Percentiles rank a stretch among this genome's conserved stretches.
Conservation (phyloP, 352 stramenopile genomes). For the Pythium inflatum region DNA sequence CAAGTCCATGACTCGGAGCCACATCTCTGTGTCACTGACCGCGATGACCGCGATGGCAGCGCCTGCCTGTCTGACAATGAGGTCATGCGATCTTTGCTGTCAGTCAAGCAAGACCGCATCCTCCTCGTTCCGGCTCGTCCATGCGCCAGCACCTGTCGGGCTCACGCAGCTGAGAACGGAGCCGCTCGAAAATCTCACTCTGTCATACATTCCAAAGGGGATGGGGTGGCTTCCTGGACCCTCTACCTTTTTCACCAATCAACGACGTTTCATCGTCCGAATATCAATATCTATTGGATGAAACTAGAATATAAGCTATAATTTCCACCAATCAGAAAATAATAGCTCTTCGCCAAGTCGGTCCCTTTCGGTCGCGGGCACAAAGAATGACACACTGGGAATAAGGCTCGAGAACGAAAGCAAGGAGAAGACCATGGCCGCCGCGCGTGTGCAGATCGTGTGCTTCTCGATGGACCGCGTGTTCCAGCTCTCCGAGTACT, state of each 20-base stretch:
- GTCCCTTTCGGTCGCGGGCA: neutral
- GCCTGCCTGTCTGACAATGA: too few relatives aligned
- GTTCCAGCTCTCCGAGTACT: slow-evolving; percentile 66
- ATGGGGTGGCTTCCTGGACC: too few relatives aligned
- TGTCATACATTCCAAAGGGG: too few relatives aligned
- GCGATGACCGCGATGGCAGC: too few relatives aligned
- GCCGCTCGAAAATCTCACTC: too few relatives aligned
- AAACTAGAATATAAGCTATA: neutral
- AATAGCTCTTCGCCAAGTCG: slow-evolving; percentile 12
- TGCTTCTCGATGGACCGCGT: slow-evolving; percentile 71
- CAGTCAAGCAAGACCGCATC: too few relatives aligned
- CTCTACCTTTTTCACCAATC: slow-evolving; percentile 8
- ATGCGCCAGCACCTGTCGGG: neutral
- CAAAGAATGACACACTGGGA: slow-evolving; percentile 12
- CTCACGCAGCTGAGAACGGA: neutral
- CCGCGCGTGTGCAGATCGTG: slow-evolving; percentile 45
- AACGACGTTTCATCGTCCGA: neutral
- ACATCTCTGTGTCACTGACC: too few relatives aligned
- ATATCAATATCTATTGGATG: neutral
- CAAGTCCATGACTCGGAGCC: too few relatives aligned
- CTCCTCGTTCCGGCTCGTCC: neutral
- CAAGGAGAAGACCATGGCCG: slow-evolving; percentile 16
- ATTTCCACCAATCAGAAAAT: slow-evolving; percentile 1
- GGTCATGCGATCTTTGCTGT: too few relatives aligned
- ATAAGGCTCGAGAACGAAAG: neutral